phyloP scores from a whole-genome alignment of 2,329 filamentous ascomycete genomes.

The Aspergillus floridensis region DNA sequence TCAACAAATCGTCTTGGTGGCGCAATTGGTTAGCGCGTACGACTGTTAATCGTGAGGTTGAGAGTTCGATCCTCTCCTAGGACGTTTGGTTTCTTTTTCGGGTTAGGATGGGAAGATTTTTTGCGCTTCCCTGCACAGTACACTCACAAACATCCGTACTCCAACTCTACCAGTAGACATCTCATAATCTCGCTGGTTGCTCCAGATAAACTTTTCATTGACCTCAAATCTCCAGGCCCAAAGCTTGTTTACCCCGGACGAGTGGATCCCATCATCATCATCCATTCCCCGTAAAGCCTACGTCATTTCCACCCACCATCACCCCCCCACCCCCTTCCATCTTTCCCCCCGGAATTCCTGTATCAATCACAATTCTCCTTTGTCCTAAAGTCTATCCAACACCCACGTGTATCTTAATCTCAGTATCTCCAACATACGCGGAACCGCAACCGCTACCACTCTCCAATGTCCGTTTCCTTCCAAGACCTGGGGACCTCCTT shows the following conservation, averaged over 20 bases:
- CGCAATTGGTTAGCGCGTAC: not conserved
- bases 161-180: no score
- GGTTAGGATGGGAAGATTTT: no score
- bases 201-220: no score
- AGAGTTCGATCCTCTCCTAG: not conserved
- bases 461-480: not conserved
- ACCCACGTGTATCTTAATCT: no score
- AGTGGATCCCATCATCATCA: not conserved
- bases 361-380: not conserved
- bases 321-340: not conserved
- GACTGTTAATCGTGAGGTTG: not conserved
- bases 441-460: no score
- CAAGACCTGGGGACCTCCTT: slow-evolving; percentile 31
- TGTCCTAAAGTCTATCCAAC: no score
- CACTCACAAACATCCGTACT: no score
- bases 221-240: not conserved
- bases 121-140: no score
- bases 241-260: not conserved
- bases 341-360: not conserved
- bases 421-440: no score
- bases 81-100: not conserved
- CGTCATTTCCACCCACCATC: not conserved
- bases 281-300: not conserved
- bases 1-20: not conserved
- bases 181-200: no score